Conservation (phyloP, 2,329 filamentous ascomycete genomes). For the Alternaria postmessia region DNA sequence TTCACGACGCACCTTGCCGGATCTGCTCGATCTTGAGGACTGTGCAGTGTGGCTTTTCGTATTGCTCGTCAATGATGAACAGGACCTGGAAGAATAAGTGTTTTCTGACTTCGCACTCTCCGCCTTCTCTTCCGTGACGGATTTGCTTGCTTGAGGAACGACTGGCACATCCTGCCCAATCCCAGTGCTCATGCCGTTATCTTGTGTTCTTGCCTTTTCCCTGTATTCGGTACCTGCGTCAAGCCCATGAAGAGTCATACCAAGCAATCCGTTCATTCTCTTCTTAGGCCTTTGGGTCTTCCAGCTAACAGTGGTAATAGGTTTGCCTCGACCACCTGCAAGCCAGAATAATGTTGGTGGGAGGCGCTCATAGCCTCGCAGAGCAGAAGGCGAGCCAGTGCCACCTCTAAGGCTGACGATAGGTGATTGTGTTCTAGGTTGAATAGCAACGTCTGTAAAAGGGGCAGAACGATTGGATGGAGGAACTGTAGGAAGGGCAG, state of each 20-base stretch:
- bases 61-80: not conserved
- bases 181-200: not conserved
- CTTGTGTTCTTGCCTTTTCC: not conserved
- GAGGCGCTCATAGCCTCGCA: conserved; percentile 17
- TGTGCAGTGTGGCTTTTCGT: not conserved
- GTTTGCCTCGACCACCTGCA: conserved; percentile 29
- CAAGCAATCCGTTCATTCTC: conserved; percentile 35
- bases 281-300: conserved; percentile 30
- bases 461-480: not conserved
- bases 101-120: not conserved
- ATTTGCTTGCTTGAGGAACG: not conserved
- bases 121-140: not conserved
- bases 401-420: conserved; percentile 28
- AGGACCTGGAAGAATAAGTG: not conserved
- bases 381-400: conserved; percentile 7
- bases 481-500: not conserved
- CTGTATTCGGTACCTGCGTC: not conserved
- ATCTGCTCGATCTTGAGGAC: not conserved
- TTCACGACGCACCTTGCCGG: not conserved
- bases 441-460: not conserved
- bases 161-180: not conserved
- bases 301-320: conserved; percentile 29
- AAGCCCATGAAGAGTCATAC: conserved; percentile 33
- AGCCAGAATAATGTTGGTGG: conserved; percentile 34
- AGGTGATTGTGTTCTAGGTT: not conserved